Percentiles rank a stretch among this genome's conserved stretches.
Conservation (phyloP, 225 moss, liverwort and hornwort species). For the Climacium dendroides region DNA sequence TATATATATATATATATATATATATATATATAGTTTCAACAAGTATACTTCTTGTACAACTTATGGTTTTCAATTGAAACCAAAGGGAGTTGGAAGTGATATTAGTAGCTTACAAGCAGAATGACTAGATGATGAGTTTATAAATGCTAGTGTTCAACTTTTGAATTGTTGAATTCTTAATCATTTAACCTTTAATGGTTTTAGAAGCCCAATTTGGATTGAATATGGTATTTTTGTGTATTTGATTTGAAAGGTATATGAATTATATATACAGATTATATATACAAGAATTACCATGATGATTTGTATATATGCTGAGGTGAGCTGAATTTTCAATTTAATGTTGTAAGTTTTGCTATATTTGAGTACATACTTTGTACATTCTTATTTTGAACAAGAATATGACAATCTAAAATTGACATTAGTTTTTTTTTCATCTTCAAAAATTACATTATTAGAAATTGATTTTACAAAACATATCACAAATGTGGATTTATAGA, state of each 20-base stretch:
- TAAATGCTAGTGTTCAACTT: not conserved
- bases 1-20: too few relatives aligned
- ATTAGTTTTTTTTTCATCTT: not conserved
- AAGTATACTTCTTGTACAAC: accelerated
- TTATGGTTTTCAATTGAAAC: not conserved
- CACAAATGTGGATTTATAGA: too few relatives aligned
- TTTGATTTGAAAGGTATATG: not conserved
- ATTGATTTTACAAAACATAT: not conserved
- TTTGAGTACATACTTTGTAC: not conserved
- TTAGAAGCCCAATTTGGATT: not conserved
- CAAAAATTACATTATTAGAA: not conserved
- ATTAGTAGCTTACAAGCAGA: not conserved
- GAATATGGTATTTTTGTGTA: not conserved
- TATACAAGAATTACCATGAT: not conserved
- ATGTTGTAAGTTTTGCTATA: not conserved
- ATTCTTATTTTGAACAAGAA: not conserved
- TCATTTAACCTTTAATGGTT: accelerated
- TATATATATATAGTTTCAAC: not conserved
- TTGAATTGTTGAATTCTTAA: not conserved
- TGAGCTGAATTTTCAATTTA: not conserved
- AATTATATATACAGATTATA: accelerated
- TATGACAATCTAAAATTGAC: not conserved
- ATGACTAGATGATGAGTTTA: not conserved
- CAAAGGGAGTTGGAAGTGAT: not conserved
- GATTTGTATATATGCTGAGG: not conserved